Base-by-base conservation (phyloP, 2,329 filamentous ascomycete species). In the Madurella fahalii region DNA sequence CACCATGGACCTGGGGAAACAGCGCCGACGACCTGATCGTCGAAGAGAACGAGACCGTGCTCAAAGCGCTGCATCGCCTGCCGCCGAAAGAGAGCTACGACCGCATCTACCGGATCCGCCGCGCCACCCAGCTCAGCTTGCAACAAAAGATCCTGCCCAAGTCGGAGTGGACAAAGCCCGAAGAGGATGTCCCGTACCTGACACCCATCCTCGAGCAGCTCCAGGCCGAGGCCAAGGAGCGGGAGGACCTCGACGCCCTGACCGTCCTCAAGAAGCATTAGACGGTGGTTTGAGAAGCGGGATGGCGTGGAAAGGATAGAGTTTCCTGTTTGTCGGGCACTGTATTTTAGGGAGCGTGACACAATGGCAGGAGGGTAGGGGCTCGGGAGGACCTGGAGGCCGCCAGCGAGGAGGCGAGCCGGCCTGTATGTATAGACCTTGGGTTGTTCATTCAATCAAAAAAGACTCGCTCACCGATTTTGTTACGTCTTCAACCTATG, bases 1-100 rank as follows among this genome's bases (percentile, higher is more conserved):
- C 44, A 47, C 32, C 16, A 25, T 40, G 40, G 13, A 31, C 25
- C 7, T 25, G 25, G 25, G 25, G 25, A 25, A 25, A 53, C 71
- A 97, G 94, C 75, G 85, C 86, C 81, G 94, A 99, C 76, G 94
- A 99, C 73, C 77, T 99, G 72, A 89, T 96, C 72, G 84, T 89
- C 71, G 94, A 99, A 77, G 94, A 99, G 79, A 87, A 82, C 79
- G 89, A 94, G 67, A 77, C 80, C 55, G 90, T 96, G 68, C 87
- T 94, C 74, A 82, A 86, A 66, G 94, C 94, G 61, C 83, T 99
- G 69, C 89, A 89, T 82, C 90, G 94, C 72, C 88, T 99, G 60
- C 84, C 89, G 55, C 82, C 90, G 68, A 90, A 95, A 80, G 90
- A 94, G 72, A 82, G 86, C 68, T 97, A 97, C 78, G 94, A 99